Evolutionary conservation across 148 eudicot species (phyloP), one percentile per base, ranked within the genome.

Genomic region (Arbutus unedo): DNA sequence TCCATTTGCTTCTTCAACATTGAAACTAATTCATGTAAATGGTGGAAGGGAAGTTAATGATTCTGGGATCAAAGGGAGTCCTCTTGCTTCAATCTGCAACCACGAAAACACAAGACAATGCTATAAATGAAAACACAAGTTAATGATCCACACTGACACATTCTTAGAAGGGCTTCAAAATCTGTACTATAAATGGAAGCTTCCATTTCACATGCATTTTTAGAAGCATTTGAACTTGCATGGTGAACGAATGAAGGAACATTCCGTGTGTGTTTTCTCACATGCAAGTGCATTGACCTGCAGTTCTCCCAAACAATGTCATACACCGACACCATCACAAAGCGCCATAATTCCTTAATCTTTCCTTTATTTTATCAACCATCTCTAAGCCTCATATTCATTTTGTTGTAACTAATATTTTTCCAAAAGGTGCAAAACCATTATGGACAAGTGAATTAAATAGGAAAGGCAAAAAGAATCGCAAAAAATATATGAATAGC

Each of bases 41-140:
- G 96, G 90, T 68, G 95, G 94, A 74, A 94, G 97, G 53, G 87
- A 68, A 83, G 93, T 91, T 81, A 96, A 91, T 44, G 94, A 90
- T 84, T 96, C 97, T 15, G 99, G 94, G 79, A 88, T 81, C 59
- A 93, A 84, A 82, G 97, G 97, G 74, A 96, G 91, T 57, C 93
- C 93, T 84, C 88, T 94, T 76, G 96, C 98, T 91, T 91, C 99
- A 85, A 96, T 91, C 99, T 96, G 82, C 43, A 75, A 43, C 59
- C 31, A 83, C 15, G 53, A 25, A 43, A 59, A 59, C 18, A 77
- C 57, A 78, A 53, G 70, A n/a, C 2, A 68, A 62, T 3, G 11
- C 44, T 31, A 31, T 31, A 18, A 51, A 13, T 10, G 6, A 31
- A 74, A 77, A 16, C 60, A 83, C 43, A 3, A 23, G 50, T 38